These are phyloP conservation scores for Trichopus zeylanicus DNA, from an alignment of 116 monocot genomes.

Conservation along the genomic window DNA sequence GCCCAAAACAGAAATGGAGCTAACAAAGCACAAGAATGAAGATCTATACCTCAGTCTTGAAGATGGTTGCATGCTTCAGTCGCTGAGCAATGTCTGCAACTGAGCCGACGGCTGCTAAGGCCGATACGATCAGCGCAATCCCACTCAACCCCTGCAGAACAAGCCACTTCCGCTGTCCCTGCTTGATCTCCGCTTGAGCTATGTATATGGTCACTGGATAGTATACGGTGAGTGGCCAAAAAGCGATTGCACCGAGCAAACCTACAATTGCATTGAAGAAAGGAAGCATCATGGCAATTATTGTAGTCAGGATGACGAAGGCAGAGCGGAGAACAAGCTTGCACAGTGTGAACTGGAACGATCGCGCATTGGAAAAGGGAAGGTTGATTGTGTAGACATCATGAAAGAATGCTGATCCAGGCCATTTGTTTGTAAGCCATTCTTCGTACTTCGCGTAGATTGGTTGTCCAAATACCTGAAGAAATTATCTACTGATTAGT, in stretches of 20 bases:
- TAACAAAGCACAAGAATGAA: too few species aligned
- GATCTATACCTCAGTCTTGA: constrained; percentile 11
- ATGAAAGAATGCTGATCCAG: constrained; percentile 43
- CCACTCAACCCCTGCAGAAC: constrained; percentile 15
- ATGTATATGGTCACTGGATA: constrained; percentile 42
- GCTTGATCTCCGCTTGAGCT: constrained; percentile 13
- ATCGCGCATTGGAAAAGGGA: constrained; percentile 3
- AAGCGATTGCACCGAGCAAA: constrained; percentile 26
- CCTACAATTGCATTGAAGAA: constrained; percentile 51
- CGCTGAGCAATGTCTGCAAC: constrained; percentile 24
- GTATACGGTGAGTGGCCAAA: constrained; percentile 43
- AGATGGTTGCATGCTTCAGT: constrained; percentile 24
- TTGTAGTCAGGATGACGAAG: constrained; percentile 25
- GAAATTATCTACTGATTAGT: background rate
- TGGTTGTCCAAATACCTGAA: constrained; percentile 69
- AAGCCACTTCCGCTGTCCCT: constrained; percentile 18
- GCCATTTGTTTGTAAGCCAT: constrained; percentile 31
- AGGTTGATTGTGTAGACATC: constrained; percentile 24
- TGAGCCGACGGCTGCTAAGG: constrained; percentile 20
- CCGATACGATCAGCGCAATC: constrained; percentile 15
- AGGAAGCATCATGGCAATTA: constrained; percentile 32
- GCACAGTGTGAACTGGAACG: constrained; percentile 23
- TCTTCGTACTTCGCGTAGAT: constrained; percentile 46
- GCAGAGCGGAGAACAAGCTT: constrained; percentile 22
- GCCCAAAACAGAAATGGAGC: too few species aligned